Conservation (phyloP, 305 asterid species). For the Fraxinus baroniana region DNA sequence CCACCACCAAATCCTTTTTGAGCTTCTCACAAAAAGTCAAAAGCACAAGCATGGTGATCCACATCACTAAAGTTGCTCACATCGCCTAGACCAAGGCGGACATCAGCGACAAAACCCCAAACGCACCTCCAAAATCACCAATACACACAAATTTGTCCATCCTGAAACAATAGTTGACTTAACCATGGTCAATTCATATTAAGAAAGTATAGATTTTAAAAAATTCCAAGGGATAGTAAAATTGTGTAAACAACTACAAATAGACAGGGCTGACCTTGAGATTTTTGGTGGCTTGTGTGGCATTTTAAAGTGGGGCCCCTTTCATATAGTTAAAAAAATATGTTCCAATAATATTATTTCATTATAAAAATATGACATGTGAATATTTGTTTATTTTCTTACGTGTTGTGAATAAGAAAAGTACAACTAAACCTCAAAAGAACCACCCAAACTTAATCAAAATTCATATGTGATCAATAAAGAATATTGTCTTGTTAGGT, state of each 20-base stretch:
- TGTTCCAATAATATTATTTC: no score
- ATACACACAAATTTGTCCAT: constrained; percentile 42
- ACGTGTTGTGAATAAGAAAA: no score
- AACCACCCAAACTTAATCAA: no score
- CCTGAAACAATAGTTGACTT: constrained; percentile 15
- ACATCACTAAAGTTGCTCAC: constrained; percentile 44
- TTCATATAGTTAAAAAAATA: no score
- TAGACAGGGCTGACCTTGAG: no score
- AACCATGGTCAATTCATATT: constrained; percentile 34
- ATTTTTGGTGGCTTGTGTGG: no score
- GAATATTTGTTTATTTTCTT: no score
- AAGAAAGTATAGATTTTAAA: constrained; percentile 35
- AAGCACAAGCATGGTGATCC: constrained; percentile 47
- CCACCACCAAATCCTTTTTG: constrained; percentile 38
- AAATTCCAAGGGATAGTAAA: constrained; percentile 40
- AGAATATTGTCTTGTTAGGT: no score
- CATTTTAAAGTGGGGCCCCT: no score
- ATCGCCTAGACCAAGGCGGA: constrained; percentile 45
- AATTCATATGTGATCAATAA: no score
- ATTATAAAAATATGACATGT: no score
- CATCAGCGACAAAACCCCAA: constrained; percentile 43
- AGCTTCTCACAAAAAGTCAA: constrained; percentile 44
- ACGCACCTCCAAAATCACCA: constrained; percentile 37
- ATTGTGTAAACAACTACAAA: constrained; percentile 36
- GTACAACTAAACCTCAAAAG: no score